Evolutionary conservation across 768 basidiomycete species (phyloP), one percentile per base, ranked within the genome.

Genomic region (Phanerochaete carnosa): DNA sequence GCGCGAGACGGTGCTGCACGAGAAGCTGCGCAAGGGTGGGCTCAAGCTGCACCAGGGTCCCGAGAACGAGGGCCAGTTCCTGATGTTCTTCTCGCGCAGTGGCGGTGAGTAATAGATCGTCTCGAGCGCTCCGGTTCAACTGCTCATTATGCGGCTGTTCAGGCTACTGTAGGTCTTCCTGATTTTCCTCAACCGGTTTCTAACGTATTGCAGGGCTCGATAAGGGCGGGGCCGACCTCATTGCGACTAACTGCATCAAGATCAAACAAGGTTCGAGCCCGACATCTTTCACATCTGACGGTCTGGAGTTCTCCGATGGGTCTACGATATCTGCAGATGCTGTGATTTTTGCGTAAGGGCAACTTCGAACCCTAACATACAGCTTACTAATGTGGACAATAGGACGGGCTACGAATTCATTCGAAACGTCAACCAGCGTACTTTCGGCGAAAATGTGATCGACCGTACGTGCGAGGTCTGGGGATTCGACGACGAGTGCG

Each of bases 401-500:
- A 72, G 70, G 9, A 74, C 73, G 3, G 75, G 74, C 2, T 79
- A 75, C 59, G 61, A 71, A 11, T 59, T 58, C 8, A 75, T 76
- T 15, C 64, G 70, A 2, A 69, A 75, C 22, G 66, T 68, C 1
- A 66, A 72, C 62, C 68, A 65, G 37, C 52, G 62, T 13, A 52
- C 74, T 5, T 77, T 81, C 45, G 77, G 79, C 6, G 69, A 72
- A 33, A 72, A 73, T n/a, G 65, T 71, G 5, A 73, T 77, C 15
- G 70, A 71, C 25, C 55, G 65, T 23, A 76, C 75, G 1, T 62
- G 68, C 61, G 15, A 51, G 28, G 66, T 77, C 1, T 77, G 74
- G 74, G 77, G 78, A 1, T 23, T 79, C n/a, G 77, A 81, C 59
- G 67, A 70, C 26, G 79, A 79, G 63, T 76, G 75, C 1, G 79